Conservation (phyloP, 1,284 basidiomycete species). For the Clitocybe nebularis region DNA sequence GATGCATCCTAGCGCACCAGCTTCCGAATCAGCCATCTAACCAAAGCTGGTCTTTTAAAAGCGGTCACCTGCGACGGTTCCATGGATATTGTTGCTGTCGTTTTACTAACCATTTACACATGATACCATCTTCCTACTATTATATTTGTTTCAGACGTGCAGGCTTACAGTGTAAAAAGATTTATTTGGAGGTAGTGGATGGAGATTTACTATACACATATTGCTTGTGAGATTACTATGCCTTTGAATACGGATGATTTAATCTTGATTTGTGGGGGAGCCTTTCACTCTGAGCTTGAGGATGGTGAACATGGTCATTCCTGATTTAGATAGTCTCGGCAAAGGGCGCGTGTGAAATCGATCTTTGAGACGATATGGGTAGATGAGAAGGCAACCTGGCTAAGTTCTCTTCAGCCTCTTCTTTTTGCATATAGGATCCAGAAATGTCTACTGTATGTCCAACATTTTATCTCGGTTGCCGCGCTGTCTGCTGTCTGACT, state of each 20-base stretch:
- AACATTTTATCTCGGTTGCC: too few relatives aligned
- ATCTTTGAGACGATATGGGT: conserved; percentile 21
- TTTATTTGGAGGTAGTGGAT: conserved; percentile 13
- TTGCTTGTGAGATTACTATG: conserved; percentile 12
- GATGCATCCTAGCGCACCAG: conserved; percentile 20
- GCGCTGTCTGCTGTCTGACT: too few relatives aligned
- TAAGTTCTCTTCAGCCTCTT: conserved; percentile 7
- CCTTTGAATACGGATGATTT: conserved; percentile 1
- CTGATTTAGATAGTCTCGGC: conserved; percentile 23
- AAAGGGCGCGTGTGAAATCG: conserved; percentile 46
- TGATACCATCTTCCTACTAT: conserved; percentile 10
- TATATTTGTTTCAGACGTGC: conserved; percentile 4
- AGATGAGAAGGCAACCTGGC: neutral
- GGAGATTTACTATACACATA: conserved; percentile 13
- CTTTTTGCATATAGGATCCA: conserved; percentile 5
- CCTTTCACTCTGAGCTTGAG: conserved; percentile 3
- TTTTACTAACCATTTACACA: too few relatives aligned
- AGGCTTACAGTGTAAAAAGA: conserved; percentile 12
- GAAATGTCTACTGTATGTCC: conserved; percentile 27
- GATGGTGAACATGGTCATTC: conserved; percentile 8
- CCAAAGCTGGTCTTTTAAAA: too few relatives aligned
- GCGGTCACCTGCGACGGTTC: too few relatives aligned
- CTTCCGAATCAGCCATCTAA: neutral
- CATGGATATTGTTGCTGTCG: too few relatives aligned
- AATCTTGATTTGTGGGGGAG: conserved; percentile 3